Conservation (phyloP, 495 filamentous ascomycete species). For the Penicillium nucicola region DNA sequence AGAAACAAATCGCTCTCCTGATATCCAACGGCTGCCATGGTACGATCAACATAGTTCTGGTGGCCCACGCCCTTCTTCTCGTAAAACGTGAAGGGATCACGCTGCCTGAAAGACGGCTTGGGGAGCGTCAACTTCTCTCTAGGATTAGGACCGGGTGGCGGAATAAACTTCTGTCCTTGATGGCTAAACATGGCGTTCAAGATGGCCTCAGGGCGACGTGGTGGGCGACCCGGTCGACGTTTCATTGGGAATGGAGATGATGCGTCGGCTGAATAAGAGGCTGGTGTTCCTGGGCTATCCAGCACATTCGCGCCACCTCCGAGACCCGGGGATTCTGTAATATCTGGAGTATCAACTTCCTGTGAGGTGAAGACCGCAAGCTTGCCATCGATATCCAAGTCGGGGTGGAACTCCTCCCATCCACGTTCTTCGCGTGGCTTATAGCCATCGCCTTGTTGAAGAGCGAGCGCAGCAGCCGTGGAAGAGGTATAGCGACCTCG, state of each 20-base stretch:
- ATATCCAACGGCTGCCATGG: constrained; percentile 92
- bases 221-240: constrained; percentile 59
- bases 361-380: constrained; percentile 77
- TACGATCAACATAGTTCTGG: constrained; percentile 77
- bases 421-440: constrained; percentile 94
- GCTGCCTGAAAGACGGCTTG: constrained; percentile 56
- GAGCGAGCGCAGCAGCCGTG: constrained; percentile 77
- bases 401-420: constrained; percentile 96
- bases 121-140: constrained; percentile 64
- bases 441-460: constrained; percentile 88
- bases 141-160: constrained; percentile 63
- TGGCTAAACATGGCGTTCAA: constrained; percentile 57
- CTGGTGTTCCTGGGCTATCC: constrained; percentile 16
- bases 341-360: constrained; percentile 69
- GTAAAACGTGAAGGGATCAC: constrained; percentile 59
- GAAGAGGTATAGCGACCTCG: constrained; percentile 68
- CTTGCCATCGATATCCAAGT: constrained; percentile 79
- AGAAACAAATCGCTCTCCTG: constrained; percentile 89
- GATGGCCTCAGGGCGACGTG: constrained; percentile 58
- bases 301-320: constrained; percentile 20
- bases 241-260: constrained; percentile 45
- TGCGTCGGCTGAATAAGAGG: constrained; percentile 15
- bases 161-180: constrained; percentile 55
- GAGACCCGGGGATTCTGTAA: constrained; percentile 24
- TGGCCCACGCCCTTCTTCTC: constrained; percentile 59